Evolutionary conservation across 2,329 filamentous ascomycete genomes (phyloP), one percentile per base, ranked within the genome.

Genomic region (Xylaria sp.): DNA sequence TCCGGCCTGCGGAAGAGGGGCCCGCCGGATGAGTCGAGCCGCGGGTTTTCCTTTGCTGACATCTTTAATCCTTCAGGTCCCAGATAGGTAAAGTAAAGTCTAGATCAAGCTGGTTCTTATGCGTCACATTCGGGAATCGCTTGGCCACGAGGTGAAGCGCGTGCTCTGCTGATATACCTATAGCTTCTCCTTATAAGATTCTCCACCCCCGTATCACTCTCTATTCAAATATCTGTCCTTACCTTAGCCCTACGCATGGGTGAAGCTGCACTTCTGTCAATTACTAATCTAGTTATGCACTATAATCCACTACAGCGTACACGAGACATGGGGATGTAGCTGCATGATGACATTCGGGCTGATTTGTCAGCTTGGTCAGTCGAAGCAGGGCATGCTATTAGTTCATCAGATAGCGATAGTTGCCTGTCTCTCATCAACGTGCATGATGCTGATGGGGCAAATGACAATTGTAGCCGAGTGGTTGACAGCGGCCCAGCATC

Each of bases 1-100:
- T 60, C 70, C 8, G 64, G 66, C 28, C 52, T 65, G 25, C 70
- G 70, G 60, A 74, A 71, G 18, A 74, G 39, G 3, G 66, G 69
- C 1, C 66, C 66, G 23, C 72, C 66, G 5, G 58, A n/a, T 7
- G 65, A 71, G 18, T 63, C 50, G 18, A 72, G 58, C 18, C 23
- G 41, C 6, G 55, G 13, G 20, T n/a, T 34, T 41, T 64, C 65
- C 34, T 57, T 58, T 52, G 44, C 34, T 39, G 55, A 6, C 68
- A 67, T 70, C n/a, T 12, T 57, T 23, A 3, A 37, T 51, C 44
- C 3, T 9, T 39, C 9, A 32, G 20, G 6, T 55, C 39, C 13
- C 1, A 20, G 41, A 54, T 63, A 46, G 41, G 41, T 46, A 46
- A 60, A 48, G 23, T 50, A 56, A 59, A 13, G 4, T 34, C 32